phyloP scores from a whole-genome alignment of 352 stramenopile genomes.

The Pythium brachiatum region DNA sequence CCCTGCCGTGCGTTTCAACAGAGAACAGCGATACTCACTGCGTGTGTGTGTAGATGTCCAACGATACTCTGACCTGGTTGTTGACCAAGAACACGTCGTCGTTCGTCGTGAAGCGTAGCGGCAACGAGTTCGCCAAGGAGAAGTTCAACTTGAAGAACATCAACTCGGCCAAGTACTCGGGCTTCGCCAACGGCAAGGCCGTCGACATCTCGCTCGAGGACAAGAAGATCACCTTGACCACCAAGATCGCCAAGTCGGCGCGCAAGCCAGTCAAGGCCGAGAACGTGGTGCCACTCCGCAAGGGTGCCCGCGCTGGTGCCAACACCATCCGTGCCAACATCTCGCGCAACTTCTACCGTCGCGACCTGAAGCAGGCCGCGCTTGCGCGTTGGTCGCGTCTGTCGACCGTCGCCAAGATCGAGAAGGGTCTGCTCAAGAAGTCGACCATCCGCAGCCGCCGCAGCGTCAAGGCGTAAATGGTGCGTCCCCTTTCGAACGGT shows the following conservation, averaged over 20 bases:
- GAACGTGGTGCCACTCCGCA: slow-evolving; percentile 78
- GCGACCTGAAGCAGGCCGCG: slow-evolving; percentile 82
- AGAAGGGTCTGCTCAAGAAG: slow-evolving; percentile 86
- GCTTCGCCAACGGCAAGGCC: slow-evolving; percentile 92
- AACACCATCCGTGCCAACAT: slow-evolving; percentile 89
- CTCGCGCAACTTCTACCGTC: slow-evolving; percentile 86
- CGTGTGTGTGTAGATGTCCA: slow-evolving; percentile 65
- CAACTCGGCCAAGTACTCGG: slow-evolving; percentile 97
- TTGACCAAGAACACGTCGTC: slow-evolving; percentile 95
- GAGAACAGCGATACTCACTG: slow-evolving; percentile 12
- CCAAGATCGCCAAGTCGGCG: slow-evolving; percentile 72
- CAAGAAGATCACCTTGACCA: slow-evolving; percentile 85
- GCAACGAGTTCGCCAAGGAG: slow-evolving; percentile 91
- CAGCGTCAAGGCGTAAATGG: slow-evolving; percentile 68
- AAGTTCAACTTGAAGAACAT: slow-evolving; percentile 95
- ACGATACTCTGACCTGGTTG: slow-evolving; percentile 96
- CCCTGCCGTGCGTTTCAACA: neutral
- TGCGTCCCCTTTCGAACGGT: neutral
- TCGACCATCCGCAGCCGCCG: slow-evolving; percentile 81
- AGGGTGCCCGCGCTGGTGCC: slow-evolving; percentile 75
- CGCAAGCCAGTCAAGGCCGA: slow-evolving; percentile 71
- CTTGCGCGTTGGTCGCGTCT: slow-evolving; percentile 85
- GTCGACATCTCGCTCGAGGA: slow-evolving; percentile 89
- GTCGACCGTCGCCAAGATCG: slow-evolving; percentile 84
- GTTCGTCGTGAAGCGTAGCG: slow-evolving; percentile 94